Percentiles rank a stretch among this genome's conserved stretches.
These are phyloP conservation scores for Aquilaria malaccensis DNA, from an alignment of 345 rosid genomes.

Conservation along the genomic window DNA sequence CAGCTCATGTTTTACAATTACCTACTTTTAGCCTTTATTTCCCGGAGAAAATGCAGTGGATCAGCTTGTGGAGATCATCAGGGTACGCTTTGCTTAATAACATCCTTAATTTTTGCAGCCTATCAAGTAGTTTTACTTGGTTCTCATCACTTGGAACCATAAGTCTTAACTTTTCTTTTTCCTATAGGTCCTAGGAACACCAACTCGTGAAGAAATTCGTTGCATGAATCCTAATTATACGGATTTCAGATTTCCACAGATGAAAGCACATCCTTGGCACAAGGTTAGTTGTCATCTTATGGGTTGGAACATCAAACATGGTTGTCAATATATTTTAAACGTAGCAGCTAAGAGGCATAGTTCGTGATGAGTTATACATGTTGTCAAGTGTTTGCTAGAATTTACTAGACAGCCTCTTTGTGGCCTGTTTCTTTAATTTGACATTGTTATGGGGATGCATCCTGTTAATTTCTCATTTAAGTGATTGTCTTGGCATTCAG, in stretches of 20 bases:
- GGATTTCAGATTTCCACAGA: conserved; percentile 85
- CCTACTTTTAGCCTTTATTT: conserved; percentile 57
- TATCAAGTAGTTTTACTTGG: too few relatives aligned
- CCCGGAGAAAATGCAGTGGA: conserved; percentile 95
- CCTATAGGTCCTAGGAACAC: conserved; percentile 85
- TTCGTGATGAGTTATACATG: too few relatives aligned
- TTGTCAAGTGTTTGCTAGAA: too few relatives aligned
- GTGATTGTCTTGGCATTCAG: conserved; percentile 17
- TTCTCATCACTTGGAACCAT: background rate
- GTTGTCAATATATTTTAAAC: too few relatives aligned
- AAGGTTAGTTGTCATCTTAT: conserved; percentile 33
- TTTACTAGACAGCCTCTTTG: too few relatives aligned
- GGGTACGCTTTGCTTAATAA: conserved; percentile 29
- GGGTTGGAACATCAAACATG: too few relatives aligned
- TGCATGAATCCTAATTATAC: conserved; percentile 95
- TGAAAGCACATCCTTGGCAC: conserved; percentile 93
- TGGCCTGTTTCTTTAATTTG: too few relatives aligned
- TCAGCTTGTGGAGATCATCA: conserved; percentile 94
- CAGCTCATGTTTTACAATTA: background rate
- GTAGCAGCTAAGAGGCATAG: too few relatives aligned
- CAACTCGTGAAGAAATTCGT: conserved; percentile 89
- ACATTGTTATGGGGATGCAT: too few relatives aligned
- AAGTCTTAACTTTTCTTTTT: conserved; percentile 10
- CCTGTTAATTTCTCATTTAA: background rate
- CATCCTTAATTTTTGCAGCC: background rate